Percentiles rank a stretch among this genome's conserved stretches.
Evolutionary conservation across 352 stramenopile genomes (phyloP).

Genomic region (Phytophthora lateralis): DNA sequence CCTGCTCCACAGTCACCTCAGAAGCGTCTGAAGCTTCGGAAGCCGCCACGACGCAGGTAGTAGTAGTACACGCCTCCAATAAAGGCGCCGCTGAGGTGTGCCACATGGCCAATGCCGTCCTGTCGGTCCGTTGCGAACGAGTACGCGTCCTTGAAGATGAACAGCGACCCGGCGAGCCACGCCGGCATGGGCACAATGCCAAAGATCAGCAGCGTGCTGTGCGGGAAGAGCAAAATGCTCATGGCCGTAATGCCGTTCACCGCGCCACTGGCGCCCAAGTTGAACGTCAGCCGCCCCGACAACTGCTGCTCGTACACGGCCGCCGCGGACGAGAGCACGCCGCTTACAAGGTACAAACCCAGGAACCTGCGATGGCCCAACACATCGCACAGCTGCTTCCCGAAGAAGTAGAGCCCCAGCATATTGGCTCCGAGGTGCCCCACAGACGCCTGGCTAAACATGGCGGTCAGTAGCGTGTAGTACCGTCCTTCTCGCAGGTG

Average conservation of each 20-base stretch:
- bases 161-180: slow-evolving; percentile 70
- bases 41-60: slow-evolving; percentile 45
- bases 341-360: slow-evolving; percentile 72
- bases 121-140: slow-evolving; percentile 51
- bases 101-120: slow-evolving; percentile 76
- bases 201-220: slow-evolving; percentile 78
- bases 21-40: slow-evolving; percentile 38
- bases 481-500: slow-evolving; percentile 66
- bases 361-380: slow-evolving; percentile 73
- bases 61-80: slow-evolving; percentile 69
- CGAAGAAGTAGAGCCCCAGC: slow-evolving; percentile 81
- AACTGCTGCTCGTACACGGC: slow-evolving; percentile 67
- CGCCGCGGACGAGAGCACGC: slow-evolving; percentile 64
- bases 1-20: slow-evolving; percentile 6
- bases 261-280: slow-evolving; percentile 74
- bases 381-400: slow-evolving; percentile 68
- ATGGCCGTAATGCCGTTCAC: slow-evolving; percentile 83
- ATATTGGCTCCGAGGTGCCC: slow-evolving; percentile 75
- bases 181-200: slow-evolving; percentile 75
- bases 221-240: slow-evolving; percentile 72
- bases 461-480: slow-evolving; percentile 75
- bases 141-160: slow-evolving; percentile 81
- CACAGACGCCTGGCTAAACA: slow-evolving; percentile 71
- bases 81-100: slow-evolving; percentile 70
- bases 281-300: slow-evolving; percentile 48